These are phyloP conservation scores for Penstemon davidsonii DNA, from an alignment of 257 asterid species.

Conservation along the genomic window DNA sequence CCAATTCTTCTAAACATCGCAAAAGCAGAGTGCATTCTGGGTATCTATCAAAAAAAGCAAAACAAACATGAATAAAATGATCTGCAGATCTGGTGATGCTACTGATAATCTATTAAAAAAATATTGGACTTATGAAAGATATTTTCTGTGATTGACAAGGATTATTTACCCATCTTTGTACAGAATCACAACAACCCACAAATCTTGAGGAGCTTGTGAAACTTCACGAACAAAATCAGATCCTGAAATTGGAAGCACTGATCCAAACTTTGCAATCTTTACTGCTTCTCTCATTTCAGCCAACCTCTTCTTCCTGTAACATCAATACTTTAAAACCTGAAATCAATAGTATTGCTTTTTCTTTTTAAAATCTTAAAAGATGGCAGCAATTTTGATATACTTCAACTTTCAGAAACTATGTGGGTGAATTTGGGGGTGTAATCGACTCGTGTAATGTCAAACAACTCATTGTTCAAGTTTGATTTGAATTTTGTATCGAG, in stretches of 20 bases:
- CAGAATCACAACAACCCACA: constrained; percentile 86
- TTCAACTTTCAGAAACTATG: too few species aligned
- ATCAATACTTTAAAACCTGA: too few species aligned
- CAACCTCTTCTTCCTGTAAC: constrained; percentile 79
- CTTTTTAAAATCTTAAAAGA: background rate
- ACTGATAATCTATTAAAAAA: too few species aligned
- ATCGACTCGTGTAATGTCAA: too few species aligned
- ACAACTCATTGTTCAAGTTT: too few species aligned
- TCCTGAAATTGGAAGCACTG: constrained; percentile 84
- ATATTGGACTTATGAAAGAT: too few species aligned
- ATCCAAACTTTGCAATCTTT: constrained; percentile 81
- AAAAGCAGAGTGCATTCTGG: constrained; percentile 76
- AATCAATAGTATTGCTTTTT: background rate
- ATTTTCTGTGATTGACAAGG: background rate
- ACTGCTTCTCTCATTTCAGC: constrained; percentile 81
- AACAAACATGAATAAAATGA: background rate
- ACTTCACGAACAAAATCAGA: constrained; percentile 97
- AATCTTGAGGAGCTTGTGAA: constrained; percentile 90
- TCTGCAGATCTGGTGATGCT: too few species aligned
- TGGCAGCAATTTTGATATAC: background rate
- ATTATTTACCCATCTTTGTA: constrained; percentile 81
- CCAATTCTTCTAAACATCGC: constrained; percentile 78
- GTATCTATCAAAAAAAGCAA: constrained; percentile 33
- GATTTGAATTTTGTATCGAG: too few species aligned
- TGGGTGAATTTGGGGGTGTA: too few species aligned